These are phyloP conservation scores for Takashimella koratensis DNA, from an alignment of 1,284 basidiomycete genomes.

Conservation along the genomic window DNA sequence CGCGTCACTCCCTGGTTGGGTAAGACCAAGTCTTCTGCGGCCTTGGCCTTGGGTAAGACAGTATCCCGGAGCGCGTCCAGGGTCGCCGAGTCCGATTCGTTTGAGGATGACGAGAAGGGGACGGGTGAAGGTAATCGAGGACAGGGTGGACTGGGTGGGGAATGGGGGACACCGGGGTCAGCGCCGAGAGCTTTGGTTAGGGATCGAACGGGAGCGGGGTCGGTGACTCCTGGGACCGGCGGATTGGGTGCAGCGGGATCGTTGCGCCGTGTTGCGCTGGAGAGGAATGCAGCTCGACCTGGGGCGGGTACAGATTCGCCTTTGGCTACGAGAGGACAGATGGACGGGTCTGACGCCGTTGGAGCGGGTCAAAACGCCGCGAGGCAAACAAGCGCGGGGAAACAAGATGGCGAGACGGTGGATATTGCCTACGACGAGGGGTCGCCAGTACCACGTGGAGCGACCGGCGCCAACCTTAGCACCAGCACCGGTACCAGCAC, in stretches of 20 bases:
- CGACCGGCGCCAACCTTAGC: not conserved
- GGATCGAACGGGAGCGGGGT: not conserved
- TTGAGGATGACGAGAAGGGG: not conserved
- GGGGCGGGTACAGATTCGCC: slow-evolving; percentile 6
- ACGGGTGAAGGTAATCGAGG: not conserved
- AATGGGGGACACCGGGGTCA: not conserved
- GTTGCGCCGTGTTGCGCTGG: not conserved
- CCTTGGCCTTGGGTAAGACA: too few relatives aligned
- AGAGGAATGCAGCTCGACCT: not conserved
- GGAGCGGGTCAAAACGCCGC: not conserved
- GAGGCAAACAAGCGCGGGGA: not conserved
- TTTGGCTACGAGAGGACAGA: slow-evolving; percentile 16
- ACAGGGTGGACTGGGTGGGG: not conserved
- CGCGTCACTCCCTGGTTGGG: too few relatives aligned
- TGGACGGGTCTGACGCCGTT: too few relatives aligned
- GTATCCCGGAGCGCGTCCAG: too few relatives aligned
- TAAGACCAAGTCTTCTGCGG: too few relatives aligned
- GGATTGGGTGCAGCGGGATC: not conserved
- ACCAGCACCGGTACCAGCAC: not conserved
- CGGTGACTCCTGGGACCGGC: not conserved
- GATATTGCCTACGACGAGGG: too few relatives aligned
- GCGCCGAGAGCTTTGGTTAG: not conserved
- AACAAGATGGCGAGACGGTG: not conserved
- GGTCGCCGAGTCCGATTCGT: too few relatives aligned
- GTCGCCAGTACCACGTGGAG: too few relatives aligned